Conservation (phyloP, 1,284 basidiomycete genomes). For the Cutaneotrichosporon cutaneum region DNA sequence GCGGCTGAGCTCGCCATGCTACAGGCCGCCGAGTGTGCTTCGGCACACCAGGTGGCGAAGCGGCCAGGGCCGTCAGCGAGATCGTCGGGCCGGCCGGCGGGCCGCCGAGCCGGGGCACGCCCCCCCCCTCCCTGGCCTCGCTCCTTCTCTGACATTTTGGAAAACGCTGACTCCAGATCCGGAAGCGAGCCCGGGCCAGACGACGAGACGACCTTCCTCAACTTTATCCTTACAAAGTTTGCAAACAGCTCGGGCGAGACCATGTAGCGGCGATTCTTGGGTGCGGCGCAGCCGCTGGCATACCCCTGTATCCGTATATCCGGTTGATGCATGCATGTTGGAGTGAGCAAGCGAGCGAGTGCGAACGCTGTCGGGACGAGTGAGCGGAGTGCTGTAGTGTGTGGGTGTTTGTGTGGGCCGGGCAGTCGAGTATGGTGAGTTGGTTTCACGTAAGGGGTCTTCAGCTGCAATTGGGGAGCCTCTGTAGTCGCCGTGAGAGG, state of each 20-base stretch:
- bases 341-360: not conserved
- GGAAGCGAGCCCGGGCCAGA: conserved; percentile 27
- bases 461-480: no score
- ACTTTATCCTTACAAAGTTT: conserved; percentile 50
- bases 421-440: no score
- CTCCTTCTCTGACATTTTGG: not conserved
- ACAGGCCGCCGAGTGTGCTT: no score
- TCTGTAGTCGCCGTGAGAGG: no score
- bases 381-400: no score
- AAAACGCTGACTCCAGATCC: conserved; percentile 16
- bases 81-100: not conserved
- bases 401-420: no score
- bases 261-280: conserved; percentile 17
- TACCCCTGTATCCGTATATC: conserved; percentile 2
- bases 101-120: not conserved
- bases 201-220: conserved; percentile 47
- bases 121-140: not conserved
- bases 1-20: no score
- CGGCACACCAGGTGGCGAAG: no score
- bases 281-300: not conserved
- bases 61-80: not conserved
- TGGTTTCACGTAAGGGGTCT: no score
- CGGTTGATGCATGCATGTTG: not conserved
- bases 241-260: conserved; percentile 45
- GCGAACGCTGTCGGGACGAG: no score